phyloP scores from a whole-genome alignment of 192 early-diverging fungal genomes.

The Glomus cerebriforme region DNA sequence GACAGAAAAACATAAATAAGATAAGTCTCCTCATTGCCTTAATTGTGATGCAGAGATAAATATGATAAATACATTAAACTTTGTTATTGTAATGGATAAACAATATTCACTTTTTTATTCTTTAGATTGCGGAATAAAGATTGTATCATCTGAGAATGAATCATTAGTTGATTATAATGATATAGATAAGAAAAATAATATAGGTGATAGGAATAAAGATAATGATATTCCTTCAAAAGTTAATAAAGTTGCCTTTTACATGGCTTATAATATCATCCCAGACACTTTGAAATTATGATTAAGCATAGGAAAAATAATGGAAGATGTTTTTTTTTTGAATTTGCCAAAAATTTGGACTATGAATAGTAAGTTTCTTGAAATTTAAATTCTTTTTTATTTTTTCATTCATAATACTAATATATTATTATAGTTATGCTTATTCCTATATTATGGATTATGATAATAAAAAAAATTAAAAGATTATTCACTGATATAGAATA shows the following conservation, averaged over 20 bases:
- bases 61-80: neutral
- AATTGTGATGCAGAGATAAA: neutral
- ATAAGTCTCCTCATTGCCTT: neutral
- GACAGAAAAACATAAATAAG: constrained; percentile 2
- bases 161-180: neutral
- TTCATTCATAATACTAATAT: constrained; percentile 18
- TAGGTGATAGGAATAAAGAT: neutral
- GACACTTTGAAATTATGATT: constrained; percentile 9
- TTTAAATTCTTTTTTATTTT: constrained; percentile 25
- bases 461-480: constrained; percentile 10
- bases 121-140: neutral
- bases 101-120: constrained; percentile 6
- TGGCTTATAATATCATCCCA: constrained; percentile 15
- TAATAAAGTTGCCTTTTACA: constrained; percentile 14
- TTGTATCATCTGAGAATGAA: neutral
- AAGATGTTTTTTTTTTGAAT: constrained; percentile 28
- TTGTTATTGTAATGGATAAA: neutral
- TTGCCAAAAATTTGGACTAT: constrained; percentile 13
- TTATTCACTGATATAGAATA: constrained; percentile 16
- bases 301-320: constrained; percentile 24
- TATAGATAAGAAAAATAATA: neutral
- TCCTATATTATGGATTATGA: constrained; percentile 29
- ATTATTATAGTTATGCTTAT: constrained; percentile 26
- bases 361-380: constrained; percentile 29
- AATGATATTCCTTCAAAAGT: constrained; percentile 9